A percentile compares a stretch with the other conserved stretches of the same genome.
Evolutionary conservation across 805 yeast genomes (phyloP).

Genomic region (Starmerella roubikii): DNA sequence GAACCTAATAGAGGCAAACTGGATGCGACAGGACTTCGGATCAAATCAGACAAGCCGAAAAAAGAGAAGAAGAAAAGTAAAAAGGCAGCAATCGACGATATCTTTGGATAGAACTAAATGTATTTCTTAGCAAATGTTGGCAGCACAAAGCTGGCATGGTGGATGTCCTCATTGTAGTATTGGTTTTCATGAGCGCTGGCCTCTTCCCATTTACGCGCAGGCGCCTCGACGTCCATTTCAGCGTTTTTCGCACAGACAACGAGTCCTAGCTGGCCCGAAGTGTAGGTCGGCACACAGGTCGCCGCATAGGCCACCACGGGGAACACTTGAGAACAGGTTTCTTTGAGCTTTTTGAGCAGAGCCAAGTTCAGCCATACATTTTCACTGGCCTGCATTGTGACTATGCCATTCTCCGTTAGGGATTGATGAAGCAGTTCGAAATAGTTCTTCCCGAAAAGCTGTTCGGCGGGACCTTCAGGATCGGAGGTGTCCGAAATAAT

Average conservation of each 20-base stretch:
- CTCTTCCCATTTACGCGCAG: conserved; percentile 49
- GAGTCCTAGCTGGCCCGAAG: conserved; percentile 96
- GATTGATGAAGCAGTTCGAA: conserved; percentile 55
- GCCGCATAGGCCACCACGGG: conserved; percentile 85
- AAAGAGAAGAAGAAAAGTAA: conserved; percentile 33
- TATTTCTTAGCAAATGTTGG: conserved; percentile 77
- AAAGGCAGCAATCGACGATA: conserved; percentile 55
- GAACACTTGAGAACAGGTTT: conserved; percentile 72
- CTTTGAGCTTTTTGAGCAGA: conserved; percentile 67
- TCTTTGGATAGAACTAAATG: conserved; percentile 38
- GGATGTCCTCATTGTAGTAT: conserved; percentile 78
- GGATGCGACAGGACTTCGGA: no score
- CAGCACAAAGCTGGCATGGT: conserved; percentile 75
- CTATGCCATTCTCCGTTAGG: conserved; percentile 48
- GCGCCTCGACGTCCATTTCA: conserved; percentile 48
- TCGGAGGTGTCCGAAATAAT: conserved; percentile 87
- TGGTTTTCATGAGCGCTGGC: conserved; percentile 51
- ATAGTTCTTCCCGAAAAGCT: conserved; percentile 66
- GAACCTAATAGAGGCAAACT: neutral
- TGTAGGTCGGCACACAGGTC: conserved; percentile 90
- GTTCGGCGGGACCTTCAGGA: conserved; percentile 93
- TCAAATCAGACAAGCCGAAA: neutral
- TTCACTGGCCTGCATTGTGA: conserved; percentile 73
- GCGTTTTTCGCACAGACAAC: conserved; percentile 84
- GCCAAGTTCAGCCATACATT: conserved; percentile 85